A percentile compares a stretch with the other conserved stretches of the same genome.
Conservation (phyloP, 192 early-diverging fungal genomes). For the Ambispora gerdemannii region DNA sequence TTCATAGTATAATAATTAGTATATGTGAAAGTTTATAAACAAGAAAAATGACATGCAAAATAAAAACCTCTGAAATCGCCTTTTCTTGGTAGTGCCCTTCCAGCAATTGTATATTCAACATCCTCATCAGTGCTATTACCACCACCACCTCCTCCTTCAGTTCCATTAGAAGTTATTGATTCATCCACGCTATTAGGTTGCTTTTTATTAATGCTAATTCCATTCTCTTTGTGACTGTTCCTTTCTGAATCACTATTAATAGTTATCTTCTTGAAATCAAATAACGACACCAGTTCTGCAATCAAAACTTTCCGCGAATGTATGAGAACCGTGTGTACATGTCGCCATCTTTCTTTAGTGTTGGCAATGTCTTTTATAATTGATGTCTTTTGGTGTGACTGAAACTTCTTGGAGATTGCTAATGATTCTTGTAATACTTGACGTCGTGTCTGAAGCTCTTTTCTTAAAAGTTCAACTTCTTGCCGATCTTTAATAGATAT, state of each 20-base stretch:
- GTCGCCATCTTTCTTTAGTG: conserved; percentile 42
- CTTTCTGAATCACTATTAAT: conserved; percentile 25
- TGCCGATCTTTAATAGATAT: conserved; percentile 17
- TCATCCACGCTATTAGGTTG: too few relatives aligned
- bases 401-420: conserved; percentile 11
- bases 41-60: conserved; percentile 12
- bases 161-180: too few relatives aligned
- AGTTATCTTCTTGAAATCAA: conserved; percentile 45
- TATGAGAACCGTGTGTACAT: conserved; percentile 39
- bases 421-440: conserved; percentile 16
- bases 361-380: conserved; percentile 33
- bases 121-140: conserved; percentile 29
- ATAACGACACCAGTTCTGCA: conserved; percentile 46
- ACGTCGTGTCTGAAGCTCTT: conserved; percentile 4
- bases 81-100: conserved; percentile 37
- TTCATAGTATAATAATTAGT: too few relatives aligned
- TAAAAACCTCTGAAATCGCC: conserved; percentile 40
- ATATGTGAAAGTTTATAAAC: neutral
- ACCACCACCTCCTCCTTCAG: conserved; percentile 6
- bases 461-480: conserved; percentile 25
- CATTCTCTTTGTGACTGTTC: neutral
- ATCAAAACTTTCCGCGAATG: conserved; percentile 48
- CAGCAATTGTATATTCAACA: conserved; percentile 37
- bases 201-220: too few relatives aligned
- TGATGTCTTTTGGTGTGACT: conserved; percentile 25